Conservation (phyloP, 176 grass and related monocot genomes). For the Carex pumila region DNA sequence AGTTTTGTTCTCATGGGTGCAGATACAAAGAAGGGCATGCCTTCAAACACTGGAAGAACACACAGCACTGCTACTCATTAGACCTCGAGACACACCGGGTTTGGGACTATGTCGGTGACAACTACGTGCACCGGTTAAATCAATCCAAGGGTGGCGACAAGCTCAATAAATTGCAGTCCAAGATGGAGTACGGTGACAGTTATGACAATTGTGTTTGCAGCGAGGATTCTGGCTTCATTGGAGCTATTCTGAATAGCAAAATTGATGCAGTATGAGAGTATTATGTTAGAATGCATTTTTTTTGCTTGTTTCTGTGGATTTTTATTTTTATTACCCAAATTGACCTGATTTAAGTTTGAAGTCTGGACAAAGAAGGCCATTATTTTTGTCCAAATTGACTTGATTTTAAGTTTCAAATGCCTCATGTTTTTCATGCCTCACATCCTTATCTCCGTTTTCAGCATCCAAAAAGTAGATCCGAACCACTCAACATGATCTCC, state of each 20-base stretch:
- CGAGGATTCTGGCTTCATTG: conserved; percentile 54
- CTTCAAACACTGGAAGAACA: conserved; percentile 86
- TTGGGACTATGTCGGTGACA: conserved; percentile 98
- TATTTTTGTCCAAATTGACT: background rate
- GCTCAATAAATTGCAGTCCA: conserved; percentile 48
- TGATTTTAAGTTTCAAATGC: background rate
- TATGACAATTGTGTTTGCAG: conserved; percentile 41
- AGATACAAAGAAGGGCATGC: conserved; percentile 98
- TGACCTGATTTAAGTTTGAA: background rate
- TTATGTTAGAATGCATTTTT: conserved; percentile 16
- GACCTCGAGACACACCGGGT: conserved; percentile 85
- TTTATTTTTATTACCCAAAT: background rate
- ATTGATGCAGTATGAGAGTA: conserved; percentile 50
- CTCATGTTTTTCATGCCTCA: too few species aligned
- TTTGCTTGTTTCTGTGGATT: background rate
- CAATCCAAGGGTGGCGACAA: conserved; percentile 78
- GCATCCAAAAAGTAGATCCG: too few species aligned
- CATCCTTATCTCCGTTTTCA: too few species aligned
- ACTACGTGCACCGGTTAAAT: conserved; percentile 86
- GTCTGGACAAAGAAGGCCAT: background rate
- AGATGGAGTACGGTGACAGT: conserved; percentile 38
- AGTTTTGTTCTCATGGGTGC: background rate
- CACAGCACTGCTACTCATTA: conserved; percentile 89
- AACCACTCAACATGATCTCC: too few species aligned
- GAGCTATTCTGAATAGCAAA: conserved; percentile 76